Percentiles rank a stretch among this genome's conserved stretches.
Conservation (phyloP, 1,284 basidiomycete species). For the Apiotrichum sp. region DNA sequence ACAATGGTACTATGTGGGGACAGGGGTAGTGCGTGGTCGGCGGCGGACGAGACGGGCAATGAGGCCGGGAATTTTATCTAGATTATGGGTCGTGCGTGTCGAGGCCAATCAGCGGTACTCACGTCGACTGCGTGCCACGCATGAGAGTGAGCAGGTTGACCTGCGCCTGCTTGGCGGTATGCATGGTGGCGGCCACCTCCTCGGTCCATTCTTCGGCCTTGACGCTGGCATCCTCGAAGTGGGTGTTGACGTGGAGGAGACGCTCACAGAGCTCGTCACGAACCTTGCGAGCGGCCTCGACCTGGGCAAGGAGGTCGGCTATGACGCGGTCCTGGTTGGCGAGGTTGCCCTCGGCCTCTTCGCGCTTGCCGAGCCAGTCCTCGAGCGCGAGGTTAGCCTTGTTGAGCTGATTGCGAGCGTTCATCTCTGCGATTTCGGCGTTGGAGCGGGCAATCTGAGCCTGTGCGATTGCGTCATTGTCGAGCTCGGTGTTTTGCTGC, state of each 20-base stretch:
- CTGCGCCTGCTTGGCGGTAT: neutral
- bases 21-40: too few species aligned
- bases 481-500: neutral
- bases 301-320: neutral
- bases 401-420: neutral
- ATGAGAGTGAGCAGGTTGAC: neutral
- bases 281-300: neutral
- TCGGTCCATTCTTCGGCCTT: neutral
- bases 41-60: too few species aligned
- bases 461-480: neutral
- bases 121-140: neutral
- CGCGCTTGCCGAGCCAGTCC: neutral
- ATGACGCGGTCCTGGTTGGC: neutral
- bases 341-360: neutral
- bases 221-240: neutral
- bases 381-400: neutral
- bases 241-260: neutral
- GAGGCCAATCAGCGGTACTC: too few species aligned
- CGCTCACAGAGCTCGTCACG: neutral
- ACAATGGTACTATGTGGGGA: too few species aligned
- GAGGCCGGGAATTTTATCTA: too few species aligned
- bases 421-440: neutral
- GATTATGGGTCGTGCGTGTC: too few species aligned
- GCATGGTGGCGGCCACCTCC: neutral
- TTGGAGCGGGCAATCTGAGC: neutral